These are phyloP conservation scores for Podospora bellae-mahoneyi DNA, from an alignment of 495 filamentous ascomycete species.

Conservation along the genomic window DNA sequence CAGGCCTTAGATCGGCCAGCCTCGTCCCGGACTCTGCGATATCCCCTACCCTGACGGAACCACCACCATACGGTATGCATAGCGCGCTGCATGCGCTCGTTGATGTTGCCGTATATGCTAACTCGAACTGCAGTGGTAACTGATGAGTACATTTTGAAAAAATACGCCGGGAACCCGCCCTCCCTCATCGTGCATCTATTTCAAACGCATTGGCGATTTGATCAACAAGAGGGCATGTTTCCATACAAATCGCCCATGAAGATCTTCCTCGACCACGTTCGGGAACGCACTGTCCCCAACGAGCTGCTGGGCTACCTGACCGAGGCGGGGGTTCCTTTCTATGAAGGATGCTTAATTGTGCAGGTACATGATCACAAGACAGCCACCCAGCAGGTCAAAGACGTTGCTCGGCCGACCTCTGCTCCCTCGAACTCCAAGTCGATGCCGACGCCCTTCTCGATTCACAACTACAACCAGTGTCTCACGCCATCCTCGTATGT, in stretches of 20 bases:
- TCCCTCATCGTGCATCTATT: constrained; percentile 86
- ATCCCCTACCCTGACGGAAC: constrained; percentile 34
- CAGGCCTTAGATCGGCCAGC: constrained; percentile 44
- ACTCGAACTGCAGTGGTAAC: constrained; percentile 54
- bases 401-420: constrained; percentile 52
- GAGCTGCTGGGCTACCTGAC: constrained; percentile 58
- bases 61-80: constrained; percentile 45
- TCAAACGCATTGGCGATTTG: constrained; percentile 83
- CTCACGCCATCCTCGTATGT: constrained; percentile 84
- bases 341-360: constrained; percentile 94
- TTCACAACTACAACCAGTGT: constrained; percentile 86
- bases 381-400: constrained; percentile 51
- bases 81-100: neutral
- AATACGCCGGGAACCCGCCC: constrained; percentile 70
- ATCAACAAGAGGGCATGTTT: constrained; percentile 90
- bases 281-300: constrained; percentile 48
- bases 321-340: constrained; percentile 69
- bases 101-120: neutral
- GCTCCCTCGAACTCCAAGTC: constrained; percentile 42
- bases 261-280: constrained; percentile 69
- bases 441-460: constrained; percentile 66
- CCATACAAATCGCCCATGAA: constrained; percentile 88
- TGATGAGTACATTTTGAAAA: constrained; percentile 73
- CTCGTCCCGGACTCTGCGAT: constrained; percentile 39
- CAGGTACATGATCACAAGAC: constrained; percentile 83